Evolutionary conservation across 139 green algal genomes (phyloP), one percentile per base, ranked within the genome.

Genomic region (Chlamydomonas urium): DNA sequence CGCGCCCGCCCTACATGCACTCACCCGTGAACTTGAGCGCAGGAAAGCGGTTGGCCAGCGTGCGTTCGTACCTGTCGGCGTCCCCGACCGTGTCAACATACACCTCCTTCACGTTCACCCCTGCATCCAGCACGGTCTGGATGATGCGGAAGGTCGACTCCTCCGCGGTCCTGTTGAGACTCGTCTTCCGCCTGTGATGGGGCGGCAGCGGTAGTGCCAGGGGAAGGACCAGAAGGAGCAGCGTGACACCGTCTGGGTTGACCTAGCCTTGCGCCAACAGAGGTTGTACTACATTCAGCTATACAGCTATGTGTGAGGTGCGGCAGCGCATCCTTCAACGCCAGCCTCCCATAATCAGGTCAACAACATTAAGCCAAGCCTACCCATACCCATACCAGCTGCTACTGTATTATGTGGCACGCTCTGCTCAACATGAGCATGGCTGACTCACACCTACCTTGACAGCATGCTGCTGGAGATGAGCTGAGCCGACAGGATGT

Each of bases 11-110:
- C n/a, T n/a, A n/a, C n/a, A n/a, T n/a, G 42, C 42, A 53, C 60
- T 4, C 60, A 67, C 60, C 60, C 0, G 79, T 93, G 87, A 84
- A 97, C 2, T 80, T 32, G 19, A 97, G 79, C 38, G 74, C 79
- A 0, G 90, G 86, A 67, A 94, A 96, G 2, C 60, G 56, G 6
- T 74, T 50, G 0, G 66, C 73, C 32, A 94, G 78, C 4, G 71
- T 65, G 1, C 71, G 47, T 5, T 34, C 23, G 70, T 89, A 84
- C 26, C 81, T 78, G 1, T 85, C 86, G 4, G 93, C 75, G 66
- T 98, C 92, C 4, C 94, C 94, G 6, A 98, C 87, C 1, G 94
- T 98, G 78, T 98, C 94, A 4, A 98, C 86, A 73, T 89, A 98
- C 1, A 94, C 81, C 34, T 79, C 58, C 34, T 63, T 75, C 5